Conservation (phyloP, 768 basidiomycete genomes). For the Amanita fuliginea region DNA sequence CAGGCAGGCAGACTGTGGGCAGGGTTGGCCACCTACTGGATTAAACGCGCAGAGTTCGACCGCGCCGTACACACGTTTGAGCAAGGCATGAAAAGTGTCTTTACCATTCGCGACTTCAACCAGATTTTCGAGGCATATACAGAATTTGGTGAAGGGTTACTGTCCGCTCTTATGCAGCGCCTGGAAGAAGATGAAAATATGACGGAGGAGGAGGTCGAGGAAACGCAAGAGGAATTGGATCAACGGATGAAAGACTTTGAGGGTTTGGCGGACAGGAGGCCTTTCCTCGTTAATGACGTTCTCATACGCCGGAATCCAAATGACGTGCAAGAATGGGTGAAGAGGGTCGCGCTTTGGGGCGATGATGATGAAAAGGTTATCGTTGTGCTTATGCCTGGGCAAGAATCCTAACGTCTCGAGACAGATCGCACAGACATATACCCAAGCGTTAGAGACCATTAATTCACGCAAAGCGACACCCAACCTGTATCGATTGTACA, state of each 20-base stretch:
- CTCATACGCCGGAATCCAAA: slow-evolving; percentile 88
- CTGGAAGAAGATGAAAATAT: slow-evolving; percentile 77
- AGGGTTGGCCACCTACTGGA: slow-evolving; percentile 96
- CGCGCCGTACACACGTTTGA: slow-evolving; percentile 85
- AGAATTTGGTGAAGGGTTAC: slow-evolving; percentile 85
- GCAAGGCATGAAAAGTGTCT: slow-evolving; percentile 66
- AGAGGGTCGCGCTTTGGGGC: slow-evolving; percentile 86
- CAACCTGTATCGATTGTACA: slow-evolving; percentile 80
- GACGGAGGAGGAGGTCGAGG: slow-evolving; percentile 68
- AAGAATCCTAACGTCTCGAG: neutral
- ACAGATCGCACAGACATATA: slow-evolving; percentile 90
- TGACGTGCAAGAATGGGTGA: slow-evolving; percentile 99
- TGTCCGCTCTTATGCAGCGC: slow-evolving; percentile 82
- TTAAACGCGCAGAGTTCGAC: slow-evolving; percentile 93
- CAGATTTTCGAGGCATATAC: slow-evolving; percentile 97
- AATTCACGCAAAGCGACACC: slow-evolving; percentile 84
- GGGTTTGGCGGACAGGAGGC: slow-evolving; percentile 86
- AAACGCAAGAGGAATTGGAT: slow-evolving; percentile 80
- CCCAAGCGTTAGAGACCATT: slow-evolving; percentile 78
- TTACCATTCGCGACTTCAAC: slow-evolving; percentile 94
- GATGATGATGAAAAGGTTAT: slow-evolving; percentile 86
- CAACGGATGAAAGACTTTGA: slow-evolving; percentile 87
- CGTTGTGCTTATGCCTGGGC: neutral
- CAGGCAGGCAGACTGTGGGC: slow-evolving; percentile 96
- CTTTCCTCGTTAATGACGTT: slow-evolving; percentile 95